These are phyloP conservation scores for Gymnopilus dilepis DNA, from an alignment of 768 basidiomycete species.

Conservation along the genomic window DNA sequence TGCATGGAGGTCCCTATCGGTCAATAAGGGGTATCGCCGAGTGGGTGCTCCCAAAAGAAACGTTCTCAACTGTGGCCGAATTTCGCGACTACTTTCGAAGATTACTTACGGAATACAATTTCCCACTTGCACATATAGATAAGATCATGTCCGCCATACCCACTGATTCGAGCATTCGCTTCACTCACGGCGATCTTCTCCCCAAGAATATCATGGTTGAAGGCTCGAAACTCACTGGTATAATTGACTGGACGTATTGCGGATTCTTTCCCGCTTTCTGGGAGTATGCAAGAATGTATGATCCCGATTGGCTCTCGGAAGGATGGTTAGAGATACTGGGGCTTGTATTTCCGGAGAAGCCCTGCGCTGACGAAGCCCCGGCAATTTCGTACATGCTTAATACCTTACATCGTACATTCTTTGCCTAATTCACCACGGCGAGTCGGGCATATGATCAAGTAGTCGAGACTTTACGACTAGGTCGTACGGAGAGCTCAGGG, in stretches of 20 bases:
- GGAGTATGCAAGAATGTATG: no score
- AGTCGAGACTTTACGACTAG: no score
- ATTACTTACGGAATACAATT: background rate
- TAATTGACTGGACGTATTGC: conserved; percentile 39
- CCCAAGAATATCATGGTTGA: conserved; percentile 48
- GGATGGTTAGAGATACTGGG: no score
- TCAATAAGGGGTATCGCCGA: background rate
- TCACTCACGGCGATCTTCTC: conserved; percentile 49
- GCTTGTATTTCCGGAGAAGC: no score
- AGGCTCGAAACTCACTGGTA: conserved; percentile 32
- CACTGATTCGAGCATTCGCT: conserved; percentile 5
- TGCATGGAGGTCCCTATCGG: background rate
- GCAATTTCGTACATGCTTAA: background rate
- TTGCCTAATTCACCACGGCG: no score
- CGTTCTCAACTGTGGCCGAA: background rate
- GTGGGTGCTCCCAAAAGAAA: background rate
- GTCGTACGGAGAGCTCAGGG: no score
- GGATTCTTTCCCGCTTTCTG: no score
- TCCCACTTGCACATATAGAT: background rate
- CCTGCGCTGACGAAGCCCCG: background rate
- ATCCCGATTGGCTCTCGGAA: no score
- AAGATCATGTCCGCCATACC: background rate
- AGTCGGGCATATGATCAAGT: no score
- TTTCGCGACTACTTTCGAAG: background rate
- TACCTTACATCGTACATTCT: background rate